Evolutionary conservation across 2,329 filamentous ascomycete species (phyloP).

Genomic region (Fusarium keratoplasticum): DNA sequence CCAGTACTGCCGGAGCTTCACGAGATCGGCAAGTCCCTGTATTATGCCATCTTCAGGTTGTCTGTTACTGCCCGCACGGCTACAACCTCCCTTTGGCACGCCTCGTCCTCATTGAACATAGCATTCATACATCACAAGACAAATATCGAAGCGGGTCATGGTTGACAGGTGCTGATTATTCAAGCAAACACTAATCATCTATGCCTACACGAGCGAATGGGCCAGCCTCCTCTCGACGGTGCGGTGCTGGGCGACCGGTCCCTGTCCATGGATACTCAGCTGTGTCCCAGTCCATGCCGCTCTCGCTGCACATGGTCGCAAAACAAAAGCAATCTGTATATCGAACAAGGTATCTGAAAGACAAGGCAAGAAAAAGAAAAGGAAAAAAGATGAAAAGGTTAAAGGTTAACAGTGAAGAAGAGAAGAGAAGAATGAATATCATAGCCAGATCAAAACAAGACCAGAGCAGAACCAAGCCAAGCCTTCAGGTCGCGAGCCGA

Average conservation of each 20-base stretch:
- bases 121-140: neutral
- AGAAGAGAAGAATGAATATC: conserved; percentile 36
- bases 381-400: conserved; percentile 11
- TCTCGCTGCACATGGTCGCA: conserved; percentile 41
- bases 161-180: conserved; percentile 48
- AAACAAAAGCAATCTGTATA: conserved; percentile 57
- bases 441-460: conserved; percentile 36
- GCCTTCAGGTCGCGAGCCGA: conserved; percentile 15
- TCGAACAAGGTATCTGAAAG: conserved; percentile 71
- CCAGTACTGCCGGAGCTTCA: neutral
- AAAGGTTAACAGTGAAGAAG: conserved; percentile 38
- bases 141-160: neutral
- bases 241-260: conserved; percentile 18
- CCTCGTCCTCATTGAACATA: neutral
- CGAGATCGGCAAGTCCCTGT: neutral
- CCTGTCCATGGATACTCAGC: conserved; percentile 22
- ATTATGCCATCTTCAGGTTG: neutral
- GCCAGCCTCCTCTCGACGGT: conserved; percentile 45
- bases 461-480: conserved; percentile 39
- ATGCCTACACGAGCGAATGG: conserved; percentile 49
- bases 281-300: conserved; percentile 31
- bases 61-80: neutral
- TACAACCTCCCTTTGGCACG: neutral
- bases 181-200: conserved; percentile 50
- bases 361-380: conserved; percentile 38